Evolutionary conservation across 129 eudicot genomes (phyloP), one percentile per base, ranked within the genome.

Genomic region (Helichrysum umbraculigerum): DNA sequence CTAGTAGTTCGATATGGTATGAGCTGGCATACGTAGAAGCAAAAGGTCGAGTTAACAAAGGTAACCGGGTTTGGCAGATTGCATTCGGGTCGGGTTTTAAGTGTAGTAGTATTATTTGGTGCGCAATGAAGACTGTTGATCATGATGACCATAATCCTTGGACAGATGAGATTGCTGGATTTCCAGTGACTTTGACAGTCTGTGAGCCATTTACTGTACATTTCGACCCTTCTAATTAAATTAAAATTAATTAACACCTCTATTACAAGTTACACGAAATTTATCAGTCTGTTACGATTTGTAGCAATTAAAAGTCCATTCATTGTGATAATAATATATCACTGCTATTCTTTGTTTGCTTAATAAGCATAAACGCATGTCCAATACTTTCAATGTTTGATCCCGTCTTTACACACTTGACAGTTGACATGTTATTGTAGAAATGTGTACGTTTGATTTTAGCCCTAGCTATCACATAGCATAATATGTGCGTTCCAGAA

Each of bases 61-160:
- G 91, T 3, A 81, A 89, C 56, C 73, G 70, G 52, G 78, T 86
- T 5, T 86, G 90, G 87, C 89, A 86, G 82, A 72, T 86, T 6
- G 82, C 86, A 6, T 89, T 84, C 21, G 89, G 95, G 59, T 82
- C 87, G 37, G 89, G 91, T 17, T 89, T 89, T 54, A 86, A 86
- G 74, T 82, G 95, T 47, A 82, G 56, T 73, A 89, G 95, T 68
- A 78, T 65, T 7, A 75, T 89, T 22, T 89, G 89, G 91, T 66
- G 78, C 15, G 90, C 93, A 16, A 65, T 79, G 51, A 83, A 64
- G 79, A 74, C 32, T 17, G 61, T 81, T 61, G 83, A 75, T 70
- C 25, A 15, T 21, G 81, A 83, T 22, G 80, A 76, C 1, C 19
- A 10, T n/a, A 88, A 86, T 74, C 87, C 93, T 34, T 86, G 93